phyloP scores from a whole-genome alignment of 1,139 yeast species.

The Scheffersomyces illinoinensis region DNA sequence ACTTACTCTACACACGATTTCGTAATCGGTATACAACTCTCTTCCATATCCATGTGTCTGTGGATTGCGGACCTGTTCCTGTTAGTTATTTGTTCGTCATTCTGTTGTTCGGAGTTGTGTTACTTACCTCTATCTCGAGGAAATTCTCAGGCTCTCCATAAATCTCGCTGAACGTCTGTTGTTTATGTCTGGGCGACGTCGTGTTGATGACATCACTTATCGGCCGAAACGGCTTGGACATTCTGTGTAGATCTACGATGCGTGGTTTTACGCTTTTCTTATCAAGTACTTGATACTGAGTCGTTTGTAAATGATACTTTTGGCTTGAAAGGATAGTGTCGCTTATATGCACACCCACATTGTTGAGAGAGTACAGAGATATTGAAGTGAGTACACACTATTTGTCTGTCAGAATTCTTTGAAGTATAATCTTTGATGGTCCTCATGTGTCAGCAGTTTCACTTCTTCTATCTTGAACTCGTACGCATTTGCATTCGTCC shows the following conservation, averaged over 20 bases:
- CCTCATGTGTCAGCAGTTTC: too few species aligned
- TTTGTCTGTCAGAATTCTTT: too few species aligned
- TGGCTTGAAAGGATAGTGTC: not conserved
- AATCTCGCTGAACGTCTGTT: conserved; percentile 75
- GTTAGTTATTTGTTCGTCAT: conserved; percentile 13
- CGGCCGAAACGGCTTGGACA: conserved; percentile 49
- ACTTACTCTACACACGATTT: conserved; percentile 71
- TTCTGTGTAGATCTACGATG: conserved; percentile 7
- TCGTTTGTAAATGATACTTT: not conserved
- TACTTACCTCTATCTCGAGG: conserved; percentile 77
- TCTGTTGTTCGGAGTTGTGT: not conserved
- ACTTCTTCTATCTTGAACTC: too few species aligned
- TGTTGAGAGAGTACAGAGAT: too few species aligned
- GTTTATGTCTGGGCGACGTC: conserved; percentile 39
- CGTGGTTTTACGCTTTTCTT: not conserved
- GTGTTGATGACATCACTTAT: conserved; percentile 46
- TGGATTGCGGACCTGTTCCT: conserved; percentile 58
- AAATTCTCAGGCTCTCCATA: conserved; percentile 96
- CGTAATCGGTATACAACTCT: conserved; percentile 86
- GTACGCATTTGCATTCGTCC: too few species aligned
- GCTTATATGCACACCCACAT: not conserved
- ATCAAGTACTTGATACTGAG: not conserved
- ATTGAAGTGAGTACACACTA: too few species aligned
- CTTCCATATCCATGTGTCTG: conserved; percentile 74
- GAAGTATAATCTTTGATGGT: too few species aligned